Evolutionary conservation across 441 rosid species (phyloP).

Genomic region (Adansonia rubrostipa): DNA sequence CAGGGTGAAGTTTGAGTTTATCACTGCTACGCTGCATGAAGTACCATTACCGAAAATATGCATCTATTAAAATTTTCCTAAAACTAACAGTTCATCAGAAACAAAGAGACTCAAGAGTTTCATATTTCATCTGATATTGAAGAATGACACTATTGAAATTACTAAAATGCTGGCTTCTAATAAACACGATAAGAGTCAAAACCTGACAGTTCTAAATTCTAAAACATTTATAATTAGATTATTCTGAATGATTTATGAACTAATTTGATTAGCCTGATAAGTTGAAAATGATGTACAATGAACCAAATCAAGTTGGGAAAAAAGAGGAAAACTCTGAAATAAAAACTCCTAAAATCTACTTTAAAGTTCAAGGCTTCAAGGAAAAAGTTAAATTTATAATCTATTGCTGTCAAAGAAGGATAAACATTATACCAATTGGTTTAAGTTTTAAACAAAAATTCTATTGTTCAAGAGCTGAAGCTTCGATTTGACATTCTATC

Average conservation of each 20-base stretch:
- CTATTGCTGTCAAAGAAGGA: background rate
- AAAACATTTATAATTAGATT: background rate
- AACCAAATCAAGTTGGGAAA: background rate
- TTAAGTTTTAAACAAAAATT: background rate
- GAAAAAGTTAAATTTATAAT: background rate
- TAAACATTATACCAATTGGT: background rate
- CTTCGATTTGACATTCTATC: background rate
- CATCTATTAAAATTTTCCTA: background rate
- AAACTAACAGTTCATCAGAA: background rate
- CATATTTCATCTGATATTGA: slow-evolving; percentile 6
- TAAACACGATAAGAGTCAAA: background rate
- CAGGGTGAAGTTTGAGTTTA: slow-evolving; percentile 43
- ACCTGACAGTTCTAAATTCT: background rate
- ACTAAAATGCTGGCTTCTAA: slow-evolving; percentile 1
- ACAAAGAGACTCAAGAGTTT: background rate
- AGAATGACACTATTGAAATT: slow-evolving; percentile 6
- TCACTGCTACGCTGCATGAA: slow-evolving; percentile 45
- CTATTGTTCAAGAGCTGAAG: slow-evolving; percentile 2
- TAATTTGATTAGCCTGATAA: background rate
- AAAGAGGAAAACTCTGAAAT: background rate
- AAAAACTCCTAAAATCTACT: background rate
- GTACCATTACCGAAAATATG: background rate
- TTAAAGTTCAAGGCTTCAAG: background rate
- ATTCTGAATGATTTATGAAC: background rate
- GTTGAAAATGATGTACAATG: background rate